Evolutionary conservation across 2,329 filamentous ascomycete genomes (phyloP).

Genomic region (Sclerotinia glacialis): DNA sequence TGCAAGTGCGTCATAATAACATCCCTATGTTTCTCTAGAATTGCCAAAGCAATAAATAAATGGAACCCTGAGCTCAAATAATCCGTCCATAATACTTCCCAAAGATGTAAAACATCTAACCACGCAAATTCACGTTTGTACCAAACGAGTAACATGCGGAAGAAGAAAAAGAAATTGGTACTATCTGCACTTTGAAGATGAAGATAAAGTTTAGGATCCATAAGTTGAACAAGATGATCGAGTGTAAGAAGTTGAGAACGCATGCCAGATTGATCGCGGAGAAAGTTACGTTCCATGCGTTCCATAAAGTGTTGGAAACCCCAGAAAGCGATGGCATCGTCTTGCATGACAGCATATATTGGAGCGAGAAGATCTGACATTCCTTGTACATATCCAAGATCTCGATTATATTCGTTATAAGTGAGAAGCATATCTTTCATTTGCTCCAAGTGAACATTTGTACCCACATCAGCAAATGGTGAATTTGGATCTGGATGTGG

Average conservation of each 20-base stretch:
- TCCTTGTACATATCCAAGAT: slow-evolving; percentile 94
- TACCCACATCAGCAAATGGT: slow-evolving; percentile 87
- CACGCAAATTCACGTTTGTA: slow-evolving; percentile 97
- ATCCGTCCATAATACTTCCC: slow-evolving; percentile 95
- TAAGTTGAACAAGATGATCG: slow-evolving; percentile 91
- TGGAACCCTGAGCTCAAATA: slow-evolving; percentile 87
- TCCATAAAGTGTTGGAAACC: slow-evolving; percentile 95
- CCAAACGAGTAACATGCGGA: slow-evolving; percentile 98
- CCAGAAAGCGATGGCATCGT: slow-evolving; percentile 97
- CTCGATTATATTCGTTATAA: slow-evolving; percentile 96
- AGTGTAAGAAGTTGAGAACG: slow-evolving; percentile 83
- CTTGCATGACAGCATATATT: slow-evolving; percentile 95
- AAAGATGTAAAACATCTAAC: slow-evolving; percentile 79
- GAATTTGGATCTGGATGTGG: slow-evolving; percentile 95
- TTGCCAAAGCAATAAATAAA: slow-evolving; percentile 88
- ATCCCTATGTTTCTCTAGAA: slow-evolving; percentile 91
- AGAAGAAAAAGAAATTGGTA: slow-evolving; percentile 99
- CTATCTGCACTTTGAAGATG: slow-evolving; percentile 88
- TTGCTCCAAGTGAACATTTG: slow-evolving; percentile 96
- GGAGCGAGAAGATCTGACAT: slow-evolving; percentile 97
- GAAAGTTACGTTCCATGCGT: slow-evolving; percentile 94
- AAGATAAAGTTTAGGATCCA: slow-evolving; percentile 91
- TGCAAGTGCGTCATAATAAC: slow-evolving; percentile 93
- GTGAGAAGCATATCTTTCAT: slow-evolving; percentile 99
- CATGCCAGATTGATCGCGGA: slow-evolving; percentile 96